Percentiles rank a stretch among this genome's conserved stretches.
Conservation (phyloP, 2,329 filamentous ascomycete species). For the Hirsutella rhossiliensis region DNA sequence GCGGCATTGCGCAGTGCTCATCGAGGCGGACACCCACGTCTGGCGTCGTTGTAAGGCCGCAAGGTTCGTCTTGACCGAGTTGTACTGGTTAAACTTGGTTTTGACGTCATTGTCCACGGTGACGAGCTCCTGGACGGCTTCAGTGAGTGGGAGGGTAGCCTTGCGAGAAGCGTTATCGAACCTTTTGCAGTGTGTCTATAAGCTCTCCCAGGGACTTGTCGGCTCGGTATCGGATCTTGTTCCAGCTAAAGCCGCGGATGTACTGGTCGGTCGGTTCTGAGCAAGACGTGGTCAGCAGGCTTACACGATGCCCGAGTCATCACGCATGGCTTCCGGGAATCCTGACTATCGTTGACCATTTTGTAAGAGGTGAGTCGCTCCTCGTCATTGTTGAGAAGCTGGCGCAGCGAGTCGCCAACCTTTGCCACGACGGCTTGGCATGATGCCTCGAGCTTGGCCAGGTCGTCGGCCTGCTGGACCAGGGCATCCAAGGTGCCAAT, state of each 20-base stretch:
- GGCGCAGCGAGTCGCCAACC: slow-evolving; percentile 74
- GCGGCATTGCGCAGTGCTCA: not conserved
- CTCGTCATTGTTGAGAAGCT: slow-evolving; percentile 74
- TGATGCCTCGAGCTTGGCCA: slow-evolving; percentile 71
- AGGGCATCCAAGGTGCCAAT: slow-evolving; percentile 92
- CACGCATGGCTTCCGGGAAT: not conserved
- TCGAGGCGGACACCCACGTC: slow-evolving; percentile 44
- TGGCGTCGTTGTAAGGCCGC: slow-evolving; percentile 75
- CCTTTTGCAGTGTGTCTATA: slow-evolving; percentile 81
- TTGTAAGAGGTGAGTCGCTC: slow-evolving; percentile 77
- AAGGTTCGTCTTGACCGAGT: slow-evolving; percentile 75
- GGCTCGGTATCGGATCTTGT: slow-evolving; percentile 91
- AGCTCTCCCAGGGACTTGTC: slow-evolving; percentile 84
- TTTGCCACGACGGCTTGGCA: slow-evolving; percentile 79
- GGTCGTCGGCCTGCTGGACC: slow-evolving; percentile 91
- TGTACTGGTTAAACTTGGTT: slow-evolving; percentile 89
- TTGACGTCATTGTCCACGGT: slow-evolving; percentile 96
- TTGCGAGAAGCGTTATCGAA: slow-evolving; percentile 18
- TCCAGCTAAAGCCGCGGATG: slow-evolving; percentile 82
- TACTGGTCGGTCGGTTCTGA: slow-evolving; percentile 94
- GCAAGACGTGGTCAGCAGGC: slow-evolving; percentile 12
- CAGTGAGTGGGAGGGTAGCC: not conserved
- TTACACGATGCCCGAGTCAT: not conserved
- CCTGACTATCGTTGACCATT: slow-evolving; percentile 84
- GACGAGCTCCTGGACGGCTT: slow-evolving; percentile 55